A percentile compares a stretch with the other conserved stretches of the same genome.
Evolutionary conservation across 352 stramenopile genomes (phyloP).

Genomic region (Phytopythium oedochilum): DNA sequence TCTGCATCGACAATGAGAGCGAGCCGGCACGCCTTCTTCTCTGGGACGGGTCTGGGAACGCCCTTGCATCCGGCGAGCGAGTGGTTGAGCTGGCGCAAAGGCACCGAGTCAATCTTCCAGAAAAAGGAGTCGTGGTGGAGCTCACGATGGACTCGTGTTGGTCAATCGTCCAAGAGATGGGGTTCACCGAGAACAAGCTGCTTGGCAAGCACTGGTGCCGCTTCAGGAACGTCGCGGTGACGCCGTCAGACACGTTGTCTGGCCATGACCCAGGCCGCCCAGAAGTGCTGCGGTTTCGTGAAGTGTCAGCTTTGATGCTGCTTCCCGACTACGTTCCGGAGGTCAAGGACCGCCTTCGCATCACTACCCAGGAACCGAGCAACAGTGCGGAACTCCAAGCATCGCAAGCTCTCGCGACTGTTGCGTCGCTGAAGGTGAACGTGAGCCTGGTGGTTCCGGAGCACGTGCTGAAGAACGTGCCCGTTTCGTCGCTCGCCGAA

Average conservation of each 20-base stretch:
- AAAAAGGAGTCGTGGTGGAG: slow-evolving; percentile 45
- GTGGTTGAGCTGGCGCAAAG: slow-evolving; percentile 17
- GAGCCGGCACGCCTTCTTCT: slow-evolving; percentile 39
- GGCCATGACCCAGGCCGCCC: not conserved
- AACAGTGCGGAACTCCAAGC: not conserved
- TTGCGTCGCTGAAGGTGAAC: not conserved
- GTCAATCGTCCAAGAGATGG: slow-evolving; percentile 47
- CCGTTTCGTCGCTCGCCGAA: slow-evolving; percentile 30
- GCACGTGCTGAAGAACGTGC: slow-evolving; percentile 41
- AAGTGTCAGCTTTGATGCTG: slow-evolving; percentile 64
- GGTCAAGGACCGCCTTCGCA: slow-evolving; percentile 20
- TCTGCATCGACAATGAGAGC: slow-evolving; percentile 31
- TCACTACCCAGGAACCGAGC: not conserved
- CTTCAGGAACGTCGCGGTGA: slow-evolving; percentile 65
- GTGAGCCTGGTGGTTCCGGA: slow-evolving; percentile 34
- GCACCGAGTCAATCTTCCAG: slow-evolving; percentile 14
- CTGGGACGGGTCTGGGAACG: slow-evolving; percentile 62
- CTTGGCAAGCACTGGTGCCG: slow-evolving; percentile 44
- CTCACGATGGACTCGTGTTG: slow-evolving; percentile 69
- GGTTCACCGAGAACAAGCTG: slow-evolving; percentile 33
- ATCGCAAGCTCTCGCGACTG: no score
- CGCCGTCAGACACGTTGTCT: slow-evolving; percentile 20
- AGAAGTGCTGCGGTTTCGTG: slow-evolving; percentile 50
- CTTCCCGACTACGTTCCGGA: slow-evolving; percentile 40
- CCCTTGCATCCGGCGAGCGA: slow-evolving; percentile 6